phyloP scores from a whole-genome alignment of 345 rosid genomes.

The Gossypium anomalum region DNA sequence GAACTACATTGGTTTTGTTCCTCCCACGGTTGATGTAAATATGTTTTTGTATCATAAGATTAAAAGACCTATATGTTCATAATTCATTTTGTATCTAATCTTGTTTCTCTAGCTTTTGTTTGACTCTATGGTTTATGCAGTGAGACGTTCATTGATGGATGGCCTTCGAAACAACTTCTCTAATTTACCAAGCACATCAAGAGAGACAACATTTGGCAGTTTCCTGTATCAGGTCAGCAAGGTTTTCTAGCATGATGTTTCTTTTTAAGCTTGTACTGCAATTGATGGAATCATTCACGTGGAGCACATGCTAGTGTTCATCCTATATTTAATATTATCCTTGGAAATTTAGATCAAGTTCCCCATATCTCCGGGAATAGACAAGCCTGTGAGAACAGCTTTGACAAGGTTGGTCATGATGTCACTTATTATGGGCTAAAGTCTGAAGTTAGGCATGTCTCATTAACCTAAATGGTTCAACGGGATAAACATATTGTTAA shows the following conservation, averaged over 20 bases:
- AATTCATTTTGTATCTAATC: not conserved
- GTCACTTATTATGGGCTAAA: not conserved
- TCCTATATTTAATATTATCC: not conserved
- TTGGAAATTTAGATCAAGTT: not conserved
- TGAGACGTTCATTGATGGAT: conserved; percentile 41
- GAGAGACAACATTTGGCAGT: conserved; percentile 27
- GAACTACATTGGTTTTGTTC: not conserved
- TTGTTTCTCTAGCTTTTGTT: not conserved
- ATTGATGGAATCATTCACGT: not conserved
- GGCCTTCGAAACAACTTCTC: conserved; percentile 38
- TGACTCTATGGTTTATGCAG: conserved; percentile 16
- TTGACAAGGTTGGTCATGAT: not conserved
- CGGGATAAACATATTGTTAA: not conserved
- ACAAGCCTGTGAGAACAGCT: not conserved
- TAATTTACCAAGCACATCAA: conserved; percentile 28
- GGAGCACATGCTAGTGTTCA: not conserved
- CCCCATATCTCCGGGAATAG: not conserved
- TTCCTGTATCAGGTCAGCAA: conserved; percentile 44
- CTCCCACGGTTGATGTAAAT: not conserved
- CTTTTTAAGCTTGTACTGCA: not conserved
- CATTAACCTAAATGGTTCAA: not conserved
- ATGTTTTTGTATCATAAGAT: not conserved
- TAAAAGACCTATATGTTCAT: not conserved
- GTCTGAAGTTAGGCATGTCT: not conserved
- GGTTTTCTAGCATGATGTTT: not conserved